Base-by-base conservation (phyloP, 2,329 filamentous ascomycete species). In the Colletotrichum limetticola region DNA sequence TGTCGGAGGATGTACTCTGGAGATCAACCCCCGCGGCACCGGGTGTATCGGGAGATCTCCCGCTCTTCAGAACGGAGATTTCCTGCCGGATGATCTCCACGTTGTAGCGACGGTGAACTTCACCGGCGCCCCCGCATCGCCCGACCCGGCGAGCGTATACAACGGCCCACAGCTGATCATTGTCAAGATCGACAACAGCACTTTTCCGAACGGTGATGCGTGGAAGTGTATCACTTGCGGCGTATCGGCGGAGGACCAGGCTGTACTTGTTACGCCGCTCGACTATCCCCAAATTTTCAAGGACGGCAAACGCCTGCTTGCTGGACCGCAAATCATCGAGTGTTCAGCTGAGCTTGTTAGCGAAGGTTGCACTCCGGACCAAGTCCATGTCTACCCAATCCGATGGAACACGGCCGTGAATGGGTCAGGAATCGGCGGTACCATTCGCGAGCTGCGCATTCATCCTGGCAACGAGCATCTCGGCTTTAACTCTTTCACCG, bases 141-240 rank as follows among this genome's bases (percentile, higher is more conserved):
- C 82, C 1, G 78, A 85, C 70, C 77, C 82, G 0, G 80, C 79
- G 5, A 85, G 83, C 72, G 83, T 86, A 58, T 87, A 84, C 73
- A 75, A 66, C 1, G 85, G 85, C 2, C 71, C 76, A 11, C 85
- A 87, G 57, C 61, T 86, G 4, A 80, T 87, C 46, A 71, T 87
- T 5, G 78, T 86, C 74, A 86, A 85, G 73, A 74, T 82, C 0
- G 83, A 87, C 66, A 81, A 80, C 1, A 82, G 77, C 3, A 79
- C 69, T 0, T 87, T 87, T 56, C 59, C 78, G 1, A 86, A 84
- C 63, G 85, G 86, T 0, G 84, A 86, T 71, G 61, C 81, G 0
- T 88, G 85, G 85, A 87, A 85, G 73, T 87, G 86, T 66, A 66
- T 87, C 5, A 87, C 80, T 35, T 87, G 86, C 66, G 85, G 82